Conservation (phyloP, 2,329 filamentous ascomycete species). For the Aspergillus quadrilineatus region DNA sequence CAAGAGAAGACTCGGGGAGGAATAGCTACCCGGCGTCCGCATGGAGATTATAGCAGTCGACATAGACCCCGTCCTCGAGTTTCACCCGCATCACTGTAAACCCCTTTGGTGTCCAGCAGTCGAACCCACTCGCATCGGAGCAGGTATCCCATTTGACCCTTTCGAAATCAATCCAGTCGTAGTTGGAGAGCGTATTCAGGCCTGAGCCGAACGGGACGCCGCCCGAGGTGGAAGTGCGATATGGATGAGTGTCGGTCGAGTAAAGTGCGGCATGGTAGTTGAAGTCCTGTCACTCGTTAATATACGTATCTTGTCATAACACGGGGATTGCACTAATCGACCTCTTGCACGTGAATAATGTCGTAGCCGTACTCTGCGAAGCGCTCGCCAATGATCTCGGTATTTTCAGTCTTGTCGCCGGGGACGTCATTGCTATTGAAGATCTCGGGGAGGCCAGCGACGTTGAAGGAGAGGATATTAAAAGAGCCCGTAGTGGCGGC, state of each 20-base stretch:
- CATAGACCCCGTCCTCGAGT: constrained; percentile 54
- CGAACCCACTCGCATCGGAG: constrained; percentile 54
- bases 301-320: no score
- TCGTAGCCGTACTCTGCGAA: constrained; percentile 60
- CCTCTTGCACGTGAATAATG: constrained; percentile 65
- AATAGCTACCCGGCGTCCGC: constrained; percentile 57
- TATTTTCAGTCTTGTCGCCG: constrained; percentile 61
- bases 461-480: constrained; percentile 55
- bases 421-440: constrained; percentile 61
- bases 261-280: constrained; percentile 67
- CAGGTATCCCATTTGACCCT: constrained; percentile 57
- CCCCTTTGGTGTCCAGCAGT: constrained; percentile 69
- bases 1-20: neutral
- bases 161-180: constrained; percentile 55
- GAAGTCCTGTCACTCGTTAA: constrained; percentile 52
- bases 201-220: constrained; percentile 63
- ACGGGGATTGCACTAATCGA: constrained; percentile 17
- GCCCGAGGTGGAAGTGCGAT: constrained; percentile 64
- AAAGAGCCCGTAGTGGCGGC: neutral
- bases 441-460: constrained; percentile 56
- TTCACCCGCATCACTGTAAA: constrained; percentile 65
- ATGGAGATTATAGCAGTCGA: constrained; percentile 68
- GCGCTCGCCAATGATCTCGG: constrained; percentile 55
- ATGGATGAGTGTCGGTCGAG: constrained; percentile 49
- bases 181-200: constrained; percentile 63